Percentiles rank a stretch among this genome's conserved stretches.
Conservation (phyloP, 1,284 basidiomycete species). For the Tylopilus sp. region DNA sequence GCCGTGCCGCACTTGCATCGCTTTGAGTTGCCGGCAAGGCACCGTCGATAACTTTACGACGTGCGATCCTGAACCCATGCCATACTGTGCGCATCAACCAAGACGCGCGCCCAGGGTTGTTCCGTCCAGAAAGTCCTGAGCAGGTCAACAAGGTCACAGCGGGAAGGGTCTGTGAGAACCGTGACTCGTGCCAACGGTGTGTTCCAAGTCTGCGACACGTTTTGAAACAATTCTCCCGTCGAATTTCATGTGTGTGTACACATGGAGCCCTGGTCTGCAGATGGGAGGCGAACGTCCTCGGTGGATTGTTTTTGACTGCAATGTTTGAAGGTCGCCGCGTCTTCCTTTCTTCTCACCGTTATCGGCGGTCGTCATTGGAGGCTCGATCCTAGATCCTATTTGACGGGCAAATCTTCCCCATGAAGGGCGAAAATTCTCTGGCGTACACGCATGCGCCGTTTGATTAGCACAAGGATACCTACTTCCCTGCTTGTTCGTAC, state of each 20-base stretch:
- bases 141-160: not conserved
- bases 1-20: no score
- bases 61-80: not conserved
- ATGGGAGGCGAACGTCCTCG: not conserved
- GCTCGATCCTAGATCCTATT: no score
- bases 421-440: not conserved
- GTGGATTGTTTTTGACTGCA: not conserved
- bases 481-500: not conserved
- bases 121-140: not conserved
- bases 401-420: not conserved
- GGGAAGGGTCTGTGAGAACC: conserved; percentile 4
- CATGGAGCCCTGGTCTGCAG: not conserved
- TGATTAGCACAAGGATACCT: not conserved
- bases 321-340: conserved; percentile 6
- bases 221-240: conserved; percentile 7
- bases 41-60: not conserved
- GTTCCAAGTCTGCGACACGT: conserved; percentile 10
- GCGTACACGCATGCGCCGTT: not conserved
- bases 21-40: not conserved
- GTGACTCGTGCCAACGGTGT: conserved; percentile 1
- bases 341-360: conserved; percentile 1
- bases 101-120: not conserved
- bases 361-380: not conserved
- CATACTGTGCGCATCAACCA: not conserved
- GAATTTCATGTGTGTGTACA: not conserved